Evolutionary conservation across 805 yeast species (phyloP).

Genomic region (Lachancea nothofagi): DNA sequence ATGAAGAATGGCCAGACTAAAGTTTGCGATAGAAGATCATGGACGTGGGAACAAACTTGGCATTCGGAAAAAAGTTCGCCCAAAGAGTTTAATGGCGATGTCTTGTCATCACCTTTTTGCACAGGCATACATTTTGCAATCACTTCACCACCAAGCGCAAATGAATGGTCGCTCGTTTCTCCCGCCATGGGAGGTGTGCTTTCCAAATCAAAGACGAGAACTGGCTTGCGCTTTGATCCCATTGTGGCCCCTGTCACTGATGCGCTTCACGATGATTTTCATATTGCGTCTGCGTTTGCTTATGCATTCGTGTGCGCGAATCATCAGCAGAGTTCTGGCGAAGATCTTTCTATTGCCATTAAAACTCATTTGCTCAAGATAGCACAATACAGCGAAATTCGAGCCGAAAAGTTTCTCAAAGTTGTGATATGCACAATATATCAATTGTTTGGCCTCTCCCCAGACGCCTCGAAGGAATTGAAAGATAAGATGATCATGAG

Average conservation of each 20-base stretch:
- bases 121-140: constrained; percentile 26
- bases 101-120: constrained; percentile 29
- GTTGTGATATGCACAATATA: constrained; percentile 25
- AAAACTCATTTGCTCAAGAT: constrained; percentile 26
- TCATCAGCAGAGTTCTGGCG: constrained; percentile 32
- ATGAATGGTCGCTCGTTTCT: constrained; percentile 31
- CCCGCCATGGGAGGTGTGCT: constrained; percentile 32
- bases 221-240: constrained; percentile 20
- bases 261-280: constrained; percentile 17
- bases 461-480: constrained; percentile 33
- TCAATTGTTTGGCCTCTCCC: constrained; percentile 32
- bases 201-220: constrained; percentile 16
- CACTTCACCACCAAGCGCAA: constrained; percentile 18
- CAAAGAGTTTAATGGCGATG: constrained; percentile 8
- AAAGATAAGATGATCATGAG: constrained; percentile 34
- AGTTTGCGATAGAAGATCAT: constrained; percentile 11
- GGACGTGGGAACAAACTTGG: constrained; percentile 9
- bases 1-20: constrained; percentile 12
- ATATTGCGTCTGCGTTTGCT: constrained; percentile 31
- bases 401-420: constrained; percentile 28
- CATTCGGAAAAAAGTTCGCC: neutral
- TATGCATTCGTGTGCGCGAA: constrained; percentile 33
- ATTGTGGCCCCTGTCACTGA: constrained; percentile 16
- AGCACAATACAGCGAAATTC: constrained; percentile 16
- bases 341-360: constrained; percentile 33